Percentiles rank a stretch among this genome's conserved stretches.
Evolutionary conservation across 2,329 filamentous ascomycete species (phyloP).

Genomic region (Tolypocladium sp.): DNA sequence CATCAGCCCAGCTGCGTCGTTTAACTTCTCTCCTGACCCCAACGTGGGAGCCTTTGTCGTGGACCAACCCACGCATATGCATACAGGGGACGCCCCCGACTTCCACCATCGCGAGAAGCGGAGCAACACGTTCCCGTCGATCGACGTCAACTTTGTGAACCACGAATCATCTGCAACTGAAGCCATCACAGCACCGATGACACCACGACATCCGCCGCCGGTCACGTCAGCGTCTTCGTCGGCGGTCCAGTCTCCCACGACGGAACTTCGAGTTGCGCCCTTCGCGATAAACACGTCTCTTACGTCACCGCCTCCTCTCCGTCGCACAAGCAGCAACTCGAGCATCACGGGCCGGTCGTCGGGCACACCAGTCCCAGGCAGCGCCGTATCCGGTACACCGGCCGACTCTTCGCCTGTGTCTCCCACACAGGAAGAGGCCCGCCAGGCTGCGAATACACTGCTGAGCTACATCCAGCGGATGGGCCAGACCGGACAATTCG

Average conservation of each 20-base stretch:
- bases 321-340: slow-evolving; percentile 24
- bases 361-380: slow-evolving; percentile 9
- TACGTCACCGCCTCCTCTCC: slow-evolving; percentile 24
- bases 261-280: slow-evolving; percentile 31
- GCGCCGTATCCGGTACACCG: slow-evolving; percentile 11
- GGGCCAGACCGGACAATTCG: slow-evolving; percentile 55
- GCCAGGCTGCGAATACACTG: slow-evolving; percentile 71
- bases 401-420: slow-evolving; percentile 52
- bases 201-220: slow-evolving; percentile 39
- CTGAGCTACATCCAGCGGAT: slow-evolving; percentile 72
- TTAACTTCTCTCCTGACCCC: slow-evolving; percentile 67
- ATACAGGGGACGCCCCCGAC: slow-evolving; percentile 30
- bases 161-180: slow-evolving; percentile 15
- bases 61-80: slow-evolving; percentile 27
- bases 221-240: slow-evolving; percentile 38
- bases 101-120: slow-evolving; percentile 60
- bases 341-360: slow-evolving; percentile 20
- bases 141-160: slow-evolving; percentile 52
- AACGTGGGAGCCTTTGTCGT: slow-evolving; percentile 54
- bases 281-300: slow-evolving; percentile 37
- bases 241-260: slow-evolving; percentile 40
- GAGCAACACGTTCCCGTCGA: slow-evolving; percentile 76
- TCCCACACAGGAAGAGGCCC: slow-evolving; percentile 77
- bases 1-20: slow-evolving; percentile 65
- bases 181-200: slow-evolving; percentile 31